phyloP scores from a whole-genome alignment of 2,329 filamentous ascomycete species.

The Dothistroma pini region DNA sequence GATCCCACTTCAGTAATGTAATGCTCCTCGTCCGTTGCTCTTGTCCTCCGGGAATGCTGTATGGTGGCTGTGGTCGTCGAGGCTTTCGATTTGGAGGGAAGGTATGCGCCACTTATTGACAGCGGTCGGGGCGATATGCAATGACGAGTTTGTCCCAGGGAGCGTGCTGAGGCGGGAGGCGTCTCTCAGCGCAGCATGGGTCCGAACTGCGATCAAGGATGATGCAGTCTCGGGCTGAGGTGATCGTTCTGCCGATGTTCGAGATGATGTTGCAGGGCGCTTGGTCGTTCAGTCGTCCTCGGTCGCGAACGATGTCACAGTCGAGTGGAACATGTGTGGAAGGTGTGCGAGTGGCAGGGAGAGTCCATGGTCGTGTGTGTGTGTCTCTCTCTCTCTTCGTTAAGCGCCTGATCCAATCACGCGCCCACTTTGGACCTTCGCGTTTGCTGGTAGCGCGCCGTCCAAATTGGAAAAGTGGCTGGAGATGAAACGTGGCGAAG shows the following conservation, averaged over 20 bases:
- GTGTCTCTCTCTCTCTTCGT: not conserved
- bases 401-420: not conserved
- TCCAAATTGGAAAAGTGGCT: not conserved
- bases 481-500: not conserved
- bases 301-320: not conserved
- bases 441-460: not conserved
- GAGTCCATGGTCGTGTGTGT: not conserved
- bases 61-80: not conserved
- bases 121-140: not conserved
- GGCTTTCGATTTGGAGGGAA: not conserved
- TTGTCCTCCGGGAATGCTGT: not conserved
- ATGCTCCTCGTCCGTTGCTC: not conserved
- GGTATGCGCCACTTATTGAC: slow-evolving; percentile 1
- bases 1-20: not conserved
- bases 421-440: not conserved
- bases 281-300: not conserved
- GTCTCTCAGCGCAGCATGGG: not conserved
- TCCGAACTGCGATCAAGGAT: not conserved
- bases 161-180: not conserved
- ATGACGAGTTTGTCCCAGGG: not conserved
- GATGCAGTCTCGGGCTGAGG: not conserved
- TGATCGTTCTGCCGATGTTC: not conserved
- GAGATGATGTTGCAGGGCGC: not conserved
- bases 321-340: not conserved
- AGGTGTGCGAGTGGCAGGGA: not conserved